Evolutionary conservation across 106 monocot genomes (phyloP), one percentile per base, ranked within the genome.

Genomic region (Allium sativum): DNA sequence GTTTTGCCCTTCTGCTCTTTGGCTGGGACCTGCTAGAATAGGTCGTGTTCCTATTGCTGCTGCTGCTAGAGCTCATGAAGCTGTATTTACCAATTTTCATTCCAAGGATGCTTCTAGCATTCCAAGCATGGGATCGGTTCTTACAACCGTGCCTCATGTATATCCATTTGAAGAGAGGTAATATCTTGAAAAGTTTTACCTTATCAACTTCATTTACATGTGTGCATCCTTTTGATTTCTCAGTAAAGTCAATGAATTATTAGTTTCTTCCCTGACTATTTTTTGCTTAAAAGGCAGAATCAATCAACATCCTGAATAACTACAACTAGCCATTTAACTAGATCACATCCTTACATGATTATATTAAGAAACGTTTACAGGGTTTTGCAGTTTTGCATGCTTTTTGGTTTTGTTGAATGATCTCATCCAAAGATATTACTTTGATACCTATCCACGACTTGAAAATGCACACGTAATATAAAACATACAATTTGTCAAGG

Each of bases 151-250:
- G n/a, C 94, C 94, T 45, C 86, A 94, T 75, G 83, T 94, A 19
- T 94, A 81, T 79, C 89, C 89, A n/a, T 94, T 94, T 75, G 89
- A 86, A 59, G 89, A 89, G 62, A 94, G 94, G 94, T 94, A 89
- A 22, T 60, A 21, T 18, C 14, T 56, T 40, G 31, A 59, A n/a
- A 17, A 20, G 12, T 64, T 69, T 21, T 10, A 19, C 48, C 6
- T 31, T 31, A 31, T 31, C 5, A 31, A 31, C 1, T 31, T 31
- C 31, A 5, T 31, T 31, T 31, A 31, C 31, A 31, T 62, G 13
- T 62, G 20, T 61, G 15, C 48, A 10, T 62, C 4, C 20, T 10
- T 60, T 60, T 15, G 4, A 8, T 60, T 60, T 59, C 19, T 8
- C 16, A 44, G 18, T 62, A 47, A 21, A 62, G 19, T 22, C 40